Base-by-base conservation (phyloP, 2,329 filamentous ascomycete species). In the Pyrenophora graminea region DNA sequence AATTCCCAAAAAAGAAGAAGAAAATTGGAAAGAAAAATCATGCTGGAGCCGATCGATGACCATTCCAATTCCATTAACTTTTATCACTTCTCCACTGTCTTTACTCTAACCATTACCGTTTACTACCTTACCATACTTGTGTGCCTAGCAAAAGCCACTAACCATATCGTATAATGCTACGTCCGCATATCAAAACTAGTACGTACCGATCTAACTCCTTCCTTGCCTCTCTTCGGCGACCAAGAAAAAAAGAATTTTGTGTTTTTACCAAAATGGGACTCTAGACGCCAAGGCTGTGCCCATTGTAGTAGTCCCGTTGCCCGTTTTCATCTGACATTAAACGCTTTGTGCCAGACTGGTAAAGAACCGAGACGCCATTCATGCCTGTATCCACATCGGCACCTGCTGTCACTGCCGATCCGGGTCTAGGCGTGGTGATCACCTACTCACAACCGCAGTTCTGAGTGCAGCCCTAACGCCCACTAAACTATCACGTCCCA, bases 401-500 rank as follows among this genome's bases (percentile, higher is more conserved):
- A 39, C 30, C 42, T 25, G 37, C 48, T 30, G 30, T 40, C 30
- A 45, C 48, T 38, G 33, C 38, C 27, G 43, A 48, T 48, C 27
- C 27, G n/a, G 33, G 32, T 34, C 25, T 49, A 38, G 27, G 25
- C 44, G 7, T 19, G 21, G 18, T n/a, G 36, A 34, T 46, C 34
- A 39, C 36, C 25, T 48, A 66, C 70, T 38, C 72, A 59, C 23
- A 57, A 25, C 64, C 43, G 41, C 34, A 30, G 34, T 38, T 15
- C 37, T 44, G n/a, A 36, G 25, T 7, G 38, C 40, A 70, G 61
- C 6, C 63, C 66, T 41, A 71, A 55, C 39, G 72, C 44, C 33
- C 23, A 54, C 41, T 51, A 55, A 32, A 72, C 56, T 23, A 67
- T 62, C 27, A 64, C 70, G 45, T 62, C 64, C 36, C 51, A 25